A percentile compares a stretch with the other conserved stretches of the same genome.
Evolutionary conservation across 768 basidiomycete species (phyloP).

Genomic region (Tulasnella sp.): DNA sequence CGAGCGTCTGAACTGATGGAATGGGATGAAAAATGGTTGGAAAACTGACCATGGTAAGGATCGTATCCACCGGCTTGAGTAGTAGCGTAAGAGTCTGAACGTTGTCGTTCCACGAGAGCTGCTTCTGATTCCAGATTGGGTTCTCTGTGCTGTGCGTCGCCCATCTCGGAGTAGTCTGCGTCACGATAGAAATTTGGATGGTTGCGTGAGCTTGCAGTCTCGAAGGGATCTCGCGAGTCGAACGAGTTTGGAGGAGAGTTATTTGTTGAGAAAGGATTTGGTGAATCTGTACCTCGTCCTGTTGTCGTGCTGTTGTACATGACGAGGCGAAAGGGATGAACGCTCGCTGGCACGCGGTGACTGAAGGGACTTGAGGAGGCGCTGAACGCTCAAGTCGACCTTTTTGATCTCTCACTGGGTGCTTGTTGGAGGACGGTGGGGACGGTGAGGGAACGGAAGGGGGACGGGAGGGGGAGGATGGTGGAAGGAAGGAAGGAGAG

Average conservation of each 20-base stretch:
- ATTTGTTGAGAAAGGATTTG: slow-evolving; percentile 9
- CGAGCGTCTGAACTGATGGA: not conserved
- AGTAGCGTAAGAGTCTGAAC: not conserved
- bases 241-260: not conserved
- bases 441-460: not conserved
- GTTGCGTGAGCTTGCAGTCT: not conserved
- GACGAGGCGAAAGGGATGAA: not conserved
- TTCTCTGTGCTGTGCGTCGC: not conserved
- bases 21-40: not conserved
- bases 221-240: slow-evolving; percentile 2
- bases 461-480: not conserved
- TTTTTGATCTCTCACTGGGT: not conserved
- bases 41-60: slow-evolving; percentile 8
- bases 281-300: not conserved
- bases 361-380: not conserved
- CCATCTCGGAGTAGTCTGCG: slow-evolving; percentile 13
- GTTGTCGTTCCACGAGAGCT: not conserved
- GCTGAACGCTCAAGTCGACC: not conserved
- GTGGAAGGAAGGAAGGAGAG: not conserved
- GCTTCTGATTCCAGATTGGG: not conserved
- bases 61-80: slow-evolving; percentile 1
- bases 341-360: slow-evolving; percentile 1
- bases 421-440: not conserved
- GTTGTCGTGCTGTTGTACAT: not conserved
- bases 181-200: slow-evolving; percentile 5